Base-by-base conservation (phyloP, 768 basidiomycete species). In the Podaxis carcinomalis region DNA sequence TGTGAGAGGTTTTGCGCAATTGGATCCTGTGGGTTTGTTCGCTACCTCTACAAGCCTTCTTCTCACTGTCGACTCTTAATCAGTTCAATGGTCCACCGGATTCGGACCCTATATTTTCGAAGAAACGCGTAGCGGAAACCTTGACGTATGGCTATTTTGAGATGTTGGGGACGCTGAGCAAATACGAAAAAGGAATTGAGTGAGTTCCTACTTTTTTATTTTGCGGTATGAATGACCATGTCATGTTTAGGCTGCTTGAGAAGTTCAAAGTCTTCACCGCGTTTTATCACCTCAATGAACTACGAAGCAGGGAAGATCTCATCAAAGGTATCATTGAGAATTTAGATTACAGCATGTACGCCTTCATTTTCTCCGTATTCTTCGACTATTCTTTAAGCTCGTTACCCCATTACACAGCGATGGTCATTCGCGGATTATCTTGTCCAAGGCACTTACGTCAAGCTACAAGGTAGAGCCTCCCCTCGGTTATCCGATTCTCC, bases 371-470 rank as follows among this genome's bases (percentile, higher is more conserved):
- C 51, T 27, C 27, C 16, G 39, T 10, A 46, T 46, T 42, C 51
- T 28, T 47, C 59, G 23, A 14, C 40, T 59, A 27, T 63, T 59
- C 21, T 71, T 7, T 32, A 32, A 32, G 7, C 32, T 32, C 32
- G 7, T 32, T 61, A 32, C 59, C n/a, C 37, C 44, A 40, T 40
- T 28, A 32, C 50, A 35, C 62, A 98, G 96, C 63, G 95, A 98
- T 72, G 95, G 95, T 0, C 97, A 99, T 73, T 83, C 95, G 0
- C 87, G 97, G 19, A 92, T 98, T 47, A 87, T 99, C 11, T 73
- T 99, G 21, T 93, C 93, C 14, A 98, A 98, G 69, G 93, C 95
- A 0, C 77, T 99, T 52, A 98, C 96, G 0, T 98, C 96, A 0
- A 93, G 87, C 70, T 94, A 94, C 73, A 89, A 89, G 75, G 93